Conservation (phyloP, 2,329 filamentous ascomycete species). For the Niveomyces coronatus region DNA sequence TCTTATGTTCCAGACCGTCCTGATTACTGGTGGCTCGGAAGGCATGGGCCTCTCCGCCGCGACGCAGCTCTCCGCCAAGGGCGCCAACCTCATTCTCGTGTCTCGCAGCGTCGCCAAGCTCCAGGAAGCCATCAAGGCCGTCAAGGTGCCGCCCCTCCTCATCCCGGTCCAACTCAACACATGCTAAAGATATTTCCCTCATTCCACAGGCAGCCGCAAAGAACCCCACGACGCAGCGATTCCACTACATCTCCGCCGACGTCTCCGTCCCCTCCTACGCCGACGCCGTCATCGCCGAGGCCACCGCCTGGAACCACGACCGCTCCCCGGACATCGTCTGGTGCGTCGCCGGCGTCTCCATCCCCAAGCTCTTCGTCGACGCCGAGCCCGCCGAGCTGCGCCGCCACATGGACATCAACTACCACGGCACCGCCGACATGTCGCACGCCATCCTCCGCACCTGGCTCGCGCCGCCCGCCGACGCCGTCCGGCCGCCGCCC, state of each 20-base stretch:
- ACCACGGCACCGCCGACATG: conserved; percentile 78
- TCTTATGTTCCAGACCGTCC: conserved; percentile 56
- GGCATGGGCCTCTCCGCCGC: conserved; percentile 78
- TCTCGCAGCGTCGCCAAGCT: conserved; percentile 70
- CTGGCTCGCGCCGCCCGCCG: conserved; percentile 56
- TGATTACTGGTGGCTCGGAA: conserved; percentile 86
- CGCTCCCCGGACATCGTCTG: conserved; percentile 74
- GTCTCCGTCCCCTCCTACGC: conserved; percentile 63
- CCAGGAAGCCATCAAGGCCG: conserved; percentile 52
- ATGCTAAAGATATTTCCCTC: conserved; percentile 10
- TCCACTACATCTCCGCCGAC: conserved; percentile 77
- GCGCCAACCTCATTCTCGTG: conserved; percentile 78
- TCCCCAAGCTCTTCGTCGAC: conserved; percentile 69
- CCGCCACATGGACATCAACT: conserved; percentile 85
- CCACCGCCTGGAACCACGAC: conserved; percentile 68
- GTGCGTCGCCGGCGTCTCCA: conserved; percentile 71
- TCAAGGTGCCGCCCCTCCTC: conserved; percentile 39
- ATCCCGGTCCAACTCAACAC: conserved; percentile 3
- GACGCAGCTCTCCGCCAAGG: conserved; percentile 65
- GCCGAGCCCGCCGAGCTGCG: conserved; percentile 55
- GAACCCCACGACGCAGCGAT: conserved; percentile 58
- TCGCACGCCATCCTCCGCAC: conserved; percentile 66
- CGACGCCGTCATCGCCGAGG: conserved; percentile 57
- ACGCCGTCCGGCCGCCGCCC: conserved; percentile 33
- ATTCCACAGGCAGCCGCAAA: conserved; percentile 53